Percentiles rank a stretch among this genome's conserved stretches.
Evolutionary conservation across 495 filamentous ascomycete species (phyloP).

Genomic region (Podospora bellae-mahoneyi): DNA sequence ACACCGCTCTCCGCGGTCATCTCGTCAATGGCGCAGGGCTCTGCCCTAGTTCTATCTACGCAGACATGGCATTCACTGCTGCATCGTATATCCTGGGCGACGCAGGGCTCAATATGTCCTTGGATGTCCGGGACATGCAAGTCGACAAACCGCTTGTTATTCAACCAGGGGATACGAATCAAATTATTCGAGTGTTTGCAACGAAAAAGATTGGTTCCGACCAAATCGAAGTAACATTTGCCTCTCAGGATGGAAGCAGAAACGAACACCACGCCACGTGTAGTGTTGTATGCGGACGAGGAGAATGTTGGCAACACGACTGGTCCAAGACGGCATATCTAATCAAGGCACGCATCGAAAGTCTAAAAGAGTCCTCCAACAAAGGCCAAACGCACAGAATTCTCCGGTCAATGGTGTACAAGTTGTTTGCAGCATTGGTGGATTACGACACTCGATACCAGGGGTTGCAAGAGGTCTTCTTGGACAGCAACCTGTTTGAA

Average conservation of each 20-base stretch:
- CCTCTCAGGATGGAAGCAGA: constrained; percentile 20
- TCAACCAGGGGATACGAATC: constrained; percentile 23
- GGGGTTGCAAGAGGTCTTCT: constrained; percentile 25
- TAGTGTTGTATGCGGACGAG: constrained; percentile 31
- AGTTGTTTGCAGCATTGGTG: constrained; percentile 57
- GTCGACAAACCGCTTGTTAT: constrained; percentile 57
- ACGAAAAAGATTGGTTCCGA: constrained; percentile 16
- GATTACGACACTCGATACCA: constrained; percentile 44
- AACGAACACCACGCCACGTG: constrained; percentile 38
- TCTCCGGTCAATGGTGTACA: constrained; percentile 60
- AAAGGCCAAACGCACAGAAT: constrained; percentile 44
- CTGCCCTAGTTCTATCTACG: constrained; percentile 53
- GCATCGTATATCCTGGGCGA: constrained; percentile 54
- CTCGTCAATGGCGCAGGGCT: constrained; percentile 52
- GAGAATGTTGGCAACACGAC: constrained; percentile 34
- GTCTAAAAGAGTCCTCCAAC: constrained; percentile 34
- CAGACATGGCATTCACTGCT: constrained; percentile 64
- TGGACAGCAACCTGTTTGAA: constrained; percentile 29
- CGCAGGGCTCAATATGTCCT: constrained; percentile 35
- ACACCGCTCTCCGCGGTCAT: constrained; percentile 56
- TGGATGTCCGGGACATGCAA: constrained; percentile 51
- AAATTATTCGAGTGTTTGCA: constrained; percentile 24
- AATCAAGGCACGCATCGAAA: constrained; percentile 39
- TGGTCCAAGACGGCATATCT: constrained; percentile 44
- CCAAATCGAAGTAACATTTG: constrained; percentile 21